These are phyloP conservation scores for Phaeosphaeria sp. DNA, from an alignment of 2,329 filamentous ascomycete genomes.

Conservation along the genomic window DNA sequence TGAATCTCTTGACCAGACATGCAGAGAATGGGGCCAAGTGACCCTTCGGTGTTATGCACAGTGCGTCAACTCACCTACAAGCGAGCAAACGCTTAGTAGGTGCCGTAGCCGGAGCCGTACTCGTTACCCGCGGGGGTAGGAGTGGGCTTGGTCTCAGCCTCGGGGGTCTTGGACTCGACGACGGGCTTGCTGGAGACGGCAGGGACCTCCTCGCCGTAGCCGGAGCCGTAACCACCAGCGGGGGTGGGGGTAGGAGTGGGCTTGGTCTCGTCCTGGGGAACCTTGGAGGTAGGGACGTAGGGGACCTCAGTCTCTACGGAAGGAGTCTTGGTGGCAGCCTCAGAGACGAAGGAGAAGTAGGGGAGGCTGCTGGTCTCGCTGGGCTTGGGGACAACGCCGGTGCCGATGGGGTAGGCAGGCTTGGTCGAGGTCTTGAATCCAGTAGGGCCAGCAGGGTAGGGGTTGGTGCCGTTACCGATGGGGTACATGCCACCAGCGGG, in stretches of 20 bases:
- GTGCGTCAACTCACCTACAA: constrained; percentile 25
- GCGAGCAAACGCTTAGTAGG: constrained; percentile 27
- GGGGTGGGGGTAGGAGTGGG: constrained; percentile 14
- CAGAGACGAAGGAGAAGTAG: constrained; percentile 33
- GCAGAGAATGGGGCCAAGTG: constrained; percentile 34
- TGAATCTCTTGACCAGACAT: constrained; percentile 29
- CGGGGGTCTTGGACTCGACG: neutral
- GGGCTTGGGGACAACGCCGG: constrained; percentile 23
- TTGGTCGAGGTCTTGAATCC: constrained; percentile 43
- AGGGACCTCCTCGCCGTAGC: constrained; percentile 17
- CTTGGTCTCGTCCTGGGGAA: constrained; percentile 13
- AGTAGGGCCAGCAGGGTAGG: constrained; percentile 34
- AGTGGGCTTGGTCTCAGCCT: constrained; percentile 11
- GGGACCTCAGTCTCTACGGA: constrained; percentile 12
- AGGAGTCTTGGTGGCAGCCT: constrained; percentile 21
- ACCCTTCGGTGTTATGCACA: constrained; percentile 24
- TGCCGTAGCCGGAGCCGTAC: constrained; percentile 29
- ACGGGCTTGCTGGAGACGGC: constrained; percentile 11
- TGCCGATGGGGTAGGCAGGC: constrained; percentile 26
- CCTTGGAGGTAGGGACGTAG: constrained; percentile 18
- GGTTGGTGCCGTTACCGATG: constrained; percentile 32
- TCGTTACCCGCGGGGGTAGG: constrained; percentile 22
- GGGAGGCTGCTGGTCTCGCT: constrained; percentile 24
- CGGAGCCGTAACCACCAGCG: constrained; percentile 14
- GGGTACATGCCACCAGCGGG: constrained; percentile 24